Percentiles rank a stretch among this genome's conserved stretches.
Evolutionary conservation across 2,329 filamentous ascomycete species (phyloP).

Genomic region (Fusarium clavum): DNA sequence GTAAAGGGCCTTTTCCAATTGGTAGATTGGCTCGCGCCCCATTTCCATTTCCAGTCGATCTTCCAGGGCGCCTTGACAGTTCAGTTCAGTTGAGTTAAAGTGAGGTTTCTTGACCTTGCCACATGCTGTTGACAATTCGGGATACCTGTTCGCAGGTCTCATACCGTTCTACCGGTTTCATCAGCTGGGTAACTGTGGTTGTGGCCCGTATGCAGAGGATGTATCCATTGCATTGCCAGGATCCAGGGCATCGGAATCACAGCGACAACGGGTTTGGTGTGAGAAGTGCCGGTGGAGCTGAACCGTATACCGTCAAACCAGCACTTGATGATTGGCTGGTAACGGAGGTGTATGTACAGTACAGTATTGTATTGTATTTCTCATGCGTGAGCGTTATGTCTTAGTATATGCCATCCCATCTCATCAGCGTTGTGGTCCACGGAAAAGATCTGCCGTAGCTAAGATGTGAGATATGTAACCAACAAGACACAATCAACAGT

Average conservation of each 20-base stretch:
- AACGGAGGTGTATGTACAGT: conserved; percentile 1
- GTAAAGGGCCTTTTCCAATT: conserved; percentile 8
- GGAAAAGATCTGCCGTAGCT: conserved; percentile 35
- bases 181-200: conserved; percentile 13
- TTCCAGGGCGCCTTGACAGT: conserved; percentile 16
- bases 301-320: conserved; percentile 32
- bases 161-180: conserved; percentile 26
- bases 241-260: conserved; percentile 26
- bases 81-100: not conserved
- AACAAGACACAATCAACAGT: conserved; percentile 5
- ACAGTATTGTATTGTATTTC: not conserved
- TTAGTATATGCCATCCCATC: not conserved
- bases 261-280: conserved; percentile 34
- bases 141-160: conserved; percentile 29
- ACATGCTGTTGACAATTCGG: conserved; percentile 19
- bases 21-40: not conserved
- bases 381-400: not conserved
- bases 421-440: not conserved
- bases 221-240: conserved; percentile 7
- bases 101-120: conserved; percentile 8
- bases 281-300: conserved; percentile 31
- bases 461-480: conserved; percentile 21
- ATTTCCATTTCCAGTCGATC: not conserved
- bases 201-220: conserved; percentile 12
- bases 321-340: conserved; percentile 1